Percentiles rank a stretch among this genome's conserved stretches.
Conservation (phyloP, 2,329 filamentous ascomycete species). For the Botrytis medusae region DNA sequence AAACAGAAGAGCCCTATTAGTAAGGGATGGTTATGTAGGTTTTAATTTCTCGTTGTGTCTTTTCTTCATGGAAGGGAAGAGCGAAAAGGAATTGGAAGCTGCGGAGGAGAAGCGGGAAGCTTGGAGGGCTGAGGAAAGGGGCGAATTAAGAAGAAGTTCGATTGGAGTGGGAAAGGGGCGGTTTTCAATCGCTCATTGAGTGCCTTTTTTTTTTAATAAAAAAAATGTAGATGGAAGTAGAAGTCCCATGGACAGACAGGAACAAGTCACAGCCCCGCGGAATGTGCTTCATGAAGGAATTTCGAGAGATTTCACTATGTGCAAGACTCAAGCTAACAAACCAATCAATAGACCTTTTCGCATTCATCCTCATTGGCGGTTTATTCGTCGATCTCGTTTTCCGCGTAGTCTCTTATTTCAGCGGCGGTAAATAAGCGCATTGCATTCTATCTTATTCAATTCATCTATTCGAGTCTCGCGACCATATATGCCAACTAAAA, state of each 20-base stretch:
- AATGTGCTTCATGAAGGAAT: background rate
- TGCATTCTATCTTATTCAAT: background rate
- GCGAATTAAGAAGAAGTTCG: too few relatives aligned
- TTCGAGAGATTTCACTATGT: background rate
- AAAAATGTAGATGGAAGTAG: background rate
- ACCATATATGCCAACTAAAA: background rate
- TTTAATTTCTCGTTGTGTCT: background rate
- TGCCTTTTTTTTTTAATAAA: background rate
- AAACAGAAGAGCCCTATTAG: constrained; percentile 56
- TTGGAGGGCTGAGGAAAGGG: background rate
- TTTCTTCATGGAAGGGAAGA: background rate
- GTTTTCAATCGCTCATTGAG: background rate
- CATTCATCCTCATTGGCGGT: constrained; percentile 11
- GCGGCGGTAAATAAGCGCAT: constrained; percentile 5
- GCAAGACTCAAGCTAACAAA: background rate
- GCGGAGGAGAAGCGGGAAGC: background rate
- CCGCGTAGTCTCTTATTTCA: constrained; percentile 4
- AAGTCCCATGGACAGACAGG: background rate
- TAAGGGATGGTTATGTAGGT: constrained; percentile 62
- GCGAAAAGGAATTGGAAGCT: background rate
- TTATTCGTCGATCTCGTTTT: background rate
- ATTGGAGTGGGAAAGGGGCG: background rate
- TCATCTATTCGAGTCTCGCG: background rate
- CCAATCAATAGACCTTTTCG: background rate
- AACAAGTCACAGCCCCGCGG: background rate